Evolutionary conservation across 2,329 filamentous ascomycete genomes (phyloP).

Genomic region (Boeremia lycopersici): DNA sequence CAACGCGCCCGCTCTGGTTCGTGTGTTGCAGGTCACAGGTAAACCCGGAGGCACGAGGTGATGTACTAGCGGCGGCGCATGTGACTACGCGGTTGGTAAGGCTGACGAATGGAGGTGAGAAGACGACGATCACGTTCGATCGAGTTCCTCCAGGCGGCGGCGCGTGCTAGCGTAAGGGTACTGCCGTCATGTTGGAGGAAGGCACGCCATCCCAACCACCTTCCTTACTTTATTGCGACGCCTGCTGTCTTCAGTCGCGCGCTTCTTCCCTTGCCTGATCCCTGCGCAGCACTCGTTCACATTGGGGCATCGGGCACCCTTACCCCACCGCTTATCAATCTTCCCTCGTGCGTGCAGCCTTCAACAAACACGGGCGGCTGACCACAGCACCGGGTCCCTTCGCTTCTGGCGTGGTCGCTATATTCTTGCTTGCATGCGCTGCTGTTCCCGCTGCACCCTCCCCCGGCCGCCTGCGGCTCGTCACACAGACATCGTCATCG

Average conservation of each 20-base stretch:
- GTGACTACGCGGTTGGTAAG: conserved; percentile 18
- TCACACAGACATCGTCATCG: conserved; percentile 26
- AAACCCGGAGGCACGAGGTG: neutral
- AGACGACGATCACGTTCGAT: conserved; percentile 35
- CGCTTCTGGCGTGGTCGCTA: conserved; percentile 23
- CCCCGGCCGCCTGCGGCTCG: conserved; percentile 27
- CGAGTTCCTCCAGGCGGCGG: conserved; percentile 19
- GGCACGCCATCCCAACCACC: conserved; percentile 28
- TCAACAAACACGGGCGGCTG: conserved; percentile 6
- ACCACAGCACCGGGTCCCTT: conserved; percentile 20
- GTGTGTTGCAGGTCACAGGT: neutral
- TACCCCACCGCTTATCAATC: conserved; percentile 20
- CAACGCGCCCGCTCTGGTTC: neutral
- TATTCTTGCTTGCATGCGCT: conserved; percentile 28
- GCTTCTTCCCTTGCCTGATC: conserved; percentile 15
- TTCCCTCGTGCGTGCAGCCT: conserved; percentile 2
- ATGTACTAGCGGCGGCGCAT: conserved; percentile 10
- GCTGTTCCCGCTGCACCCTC: conserved; percentile 13
- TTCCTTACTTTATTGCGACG: conserved; percentile 19
- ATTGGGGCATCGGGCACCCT: conserved; percentile 1
- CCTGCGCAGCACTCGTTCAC: conserved; percentile 18
- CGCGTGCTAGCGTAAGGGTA: conserved; percentile 7
- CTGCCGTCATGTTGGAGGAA: conserved; percentile 26
- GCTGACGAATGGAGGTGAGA: conserved; percentile 24
- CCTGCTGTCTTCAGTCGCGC: conserved; percentile 12